Conservation (phyloP, 2,329 filamentous ascomycete genomes). For the Penicillium sp. region DNA sequence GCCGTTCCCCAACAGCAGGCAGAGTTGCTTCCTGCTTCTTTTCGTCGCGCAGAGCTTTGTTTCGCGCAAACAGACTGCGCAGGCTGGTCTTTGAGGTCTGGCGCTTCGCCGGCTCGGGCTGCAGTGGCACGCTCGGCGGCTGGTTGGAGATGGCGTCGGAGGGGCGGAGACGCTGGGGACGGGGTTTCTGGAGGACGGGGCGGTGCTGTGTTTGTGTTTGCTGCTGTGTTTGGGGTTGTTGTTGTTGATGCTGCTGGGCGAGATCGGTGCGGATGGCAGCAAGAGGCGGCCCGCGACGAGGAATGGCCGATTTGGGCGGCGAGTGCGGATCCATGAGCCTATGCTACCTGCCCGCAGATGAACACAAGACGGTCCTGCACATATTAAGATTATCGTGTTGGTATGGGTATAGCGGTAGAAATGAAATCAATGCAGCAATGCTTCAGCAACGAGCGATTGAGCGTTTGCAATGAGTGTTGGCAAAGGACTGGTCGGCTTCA, state of each 20-base stretch:
- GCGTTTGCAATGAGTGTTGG: no score
- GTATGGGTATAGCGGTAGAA: no score
- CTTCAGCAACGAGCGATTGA: no score
- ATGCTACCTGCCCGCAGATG: constrained; percentile 7
- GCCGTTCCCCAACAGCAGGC: constrained; percentile 30
- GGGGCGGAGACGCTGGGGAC: constrained; percentile 30
- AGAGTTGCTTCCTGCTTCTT: constrained; percentile 25
- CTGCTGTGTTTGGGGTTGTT: constrained; percentile 22
- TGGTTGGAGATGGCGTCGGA: constrained; percentile 24
- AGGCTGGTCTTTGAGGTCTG: constrained; percentile 36
- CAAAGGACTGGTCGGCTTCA: no score
- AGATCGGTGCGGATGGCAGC: constrained; percentile 37
- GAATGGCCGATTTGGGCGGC: constrained; percentile 25
- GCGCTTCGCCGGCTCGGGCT: constrained; percentile 26
- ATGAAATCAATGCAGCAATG: no score
- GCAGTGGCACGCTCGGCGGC: constrained; percentile 30
- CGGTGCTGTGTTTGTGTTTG: constrained; percentile 22
- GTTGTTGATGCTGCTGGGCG: constrained; percentile 27
- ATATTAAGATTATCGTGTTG: no score
- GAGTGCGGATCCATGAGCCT: constrained; percentile 14
- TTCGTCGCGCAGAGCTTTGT: constrained; percentile 28
- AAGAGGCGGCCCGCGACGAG: constrained; percentile 35
- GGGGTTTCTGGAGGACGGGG: constrained; percentile 17
- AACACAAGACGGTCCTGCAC: constrained; percentile 5
- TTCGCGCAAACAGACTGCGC: constrained; percentile 34